Evolutionary conservation across 1,139 yeast genomes (phyloP).

Genomic region (Hyphopichia pseudoburtonii): DNA sequence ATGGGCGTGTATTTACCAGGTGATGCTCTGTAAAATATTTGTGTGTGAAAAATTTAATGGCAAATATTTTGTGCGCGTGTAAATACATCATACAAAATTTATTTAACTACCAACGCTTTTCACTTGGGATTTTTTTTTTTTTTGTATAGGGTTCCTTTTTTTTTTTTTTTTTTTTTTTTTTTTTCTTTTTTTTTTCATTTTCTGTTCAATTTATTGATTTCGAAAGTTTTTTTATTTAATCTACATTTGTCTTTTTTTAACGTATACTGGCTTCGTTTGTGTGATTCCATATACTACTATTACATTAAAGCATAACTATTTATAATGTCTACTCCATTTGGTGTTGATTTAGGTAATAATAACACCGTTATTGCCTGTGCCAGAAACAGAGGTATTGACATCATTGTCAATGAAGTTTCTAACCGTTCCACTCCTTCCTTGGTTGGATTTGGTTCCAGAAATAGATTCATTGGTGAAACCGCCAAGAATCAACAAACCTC

Average conservation of each 20-base stretch:
- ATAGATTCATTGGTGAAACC: conserved; percentile 90
- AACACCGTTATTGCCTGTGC: conserved; percentile 96
- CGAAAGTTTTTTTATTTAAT: not conserved
- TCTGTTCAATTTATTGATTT: not conserved
- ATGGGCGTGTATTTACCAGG: conserved; percentile 1
- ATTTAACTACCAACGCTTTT: not conserved
- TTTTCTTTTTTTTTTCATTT: not conserved
- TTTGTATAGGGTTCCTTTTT: not conserved
- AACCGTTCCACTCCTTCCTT: conserved; percentile 95
- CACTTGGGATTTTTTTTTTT: no score
- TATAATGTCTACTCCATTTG: conserved; percentile 75
- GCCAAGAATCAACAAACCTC: conserved; percentile 97
- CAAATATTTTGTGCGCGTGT: not conserved
- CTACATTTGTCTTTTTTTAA: not conserved
- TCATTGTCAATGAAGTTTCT: conserved; percentile 96
- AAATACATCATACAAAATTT: not conserved
- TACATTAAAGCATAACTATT: conserved; percentile 5
- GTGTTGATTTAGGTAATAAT: conserved; percentile 97
- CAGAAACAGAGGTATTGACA: conserved; percentile 97
- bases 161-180: not conserved
- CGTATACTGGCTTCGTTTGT: not conserved
- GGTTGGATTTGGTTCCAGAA: conserved; percentile 88
- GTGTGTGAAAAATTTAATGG: conserved; percentile 2
- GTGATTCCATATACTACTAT: not conserved
- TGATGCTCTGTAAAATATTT: not conserved